Conservation (phyloP, 1,284 basidiomycete genomes). For the Fistulina hepatica region DNA sequence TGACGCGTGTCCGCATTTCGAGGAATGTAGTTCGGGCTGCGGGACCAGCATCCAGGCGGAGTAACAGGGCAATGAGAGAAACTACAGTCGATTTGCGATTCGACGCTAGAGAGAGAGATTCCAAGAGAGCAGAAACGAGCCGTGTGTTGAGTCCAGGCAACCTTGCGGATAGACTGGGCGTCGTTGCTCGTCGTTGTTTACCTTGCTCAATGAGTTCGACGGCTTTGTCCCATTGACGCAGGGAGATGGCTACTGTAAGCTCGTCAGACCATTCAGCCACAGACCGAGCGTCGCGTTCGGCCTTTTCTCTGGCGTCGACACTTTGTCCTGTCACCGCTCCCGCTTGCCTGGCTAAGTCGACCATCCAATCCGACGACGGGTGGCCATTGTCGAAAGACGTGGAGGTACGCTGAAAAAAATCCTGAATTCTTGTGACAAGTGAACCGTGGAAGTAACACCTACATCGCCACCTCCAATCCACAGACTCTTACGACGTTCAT, state of each 20-base stretch:
- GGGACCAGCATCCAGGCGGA: constrained; percentile 67
- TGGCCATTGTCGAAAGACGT: constrained; percentile 16
- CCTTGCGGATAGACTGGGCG: constrained; percentile 44
- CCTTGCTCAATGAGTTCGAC: constrained; percentile 79
- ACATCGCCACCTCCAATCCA: constrained; percentile 54
- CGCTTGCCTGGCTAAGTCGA: constrained; percentile 45
- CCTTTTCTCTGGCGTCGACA: constrained; percentile 53
- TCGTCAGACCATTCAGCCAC: constrained; percentile 88
- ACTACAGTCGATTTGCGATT: constrained; percentile 75
- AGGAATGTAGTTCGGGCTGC: constrained; percentile 81
- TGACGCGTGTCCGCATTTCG: constrained; percentile 64
- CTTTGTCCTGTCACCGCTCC: constrained; percentile 36
- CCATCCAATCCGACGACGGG: constrained; percentile 52
- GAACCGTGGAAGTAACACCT: constrained; percentile 17
- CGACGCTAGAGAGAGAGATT: constrained; percentile 62
- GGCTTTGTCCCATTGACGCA: constrained; percentile 83
- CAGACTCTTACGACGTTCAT: constrained; percentile 74
- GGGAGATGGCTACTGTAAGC: constrained; percentile 82
- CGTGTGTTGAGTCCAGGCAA: constrained; percentile 60
- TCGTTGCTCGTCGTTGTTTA: constrained; percentile 31
- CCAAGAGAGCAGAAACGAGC: constrained; percentile 63
- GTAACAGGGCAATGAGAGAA: constrained; percentile 60
- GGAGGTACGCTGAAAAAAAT: constrained; percentile 26
- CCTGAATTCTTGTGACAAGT: neutral
- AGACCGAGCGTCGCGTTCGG: constrained; percentile 73